These are phyloP conservation scores for Hirsutella minnesotensis DNA, from an alignment of 2,329 filamentous ascomycete genomes.

Conservation along the genomic window DNA sequence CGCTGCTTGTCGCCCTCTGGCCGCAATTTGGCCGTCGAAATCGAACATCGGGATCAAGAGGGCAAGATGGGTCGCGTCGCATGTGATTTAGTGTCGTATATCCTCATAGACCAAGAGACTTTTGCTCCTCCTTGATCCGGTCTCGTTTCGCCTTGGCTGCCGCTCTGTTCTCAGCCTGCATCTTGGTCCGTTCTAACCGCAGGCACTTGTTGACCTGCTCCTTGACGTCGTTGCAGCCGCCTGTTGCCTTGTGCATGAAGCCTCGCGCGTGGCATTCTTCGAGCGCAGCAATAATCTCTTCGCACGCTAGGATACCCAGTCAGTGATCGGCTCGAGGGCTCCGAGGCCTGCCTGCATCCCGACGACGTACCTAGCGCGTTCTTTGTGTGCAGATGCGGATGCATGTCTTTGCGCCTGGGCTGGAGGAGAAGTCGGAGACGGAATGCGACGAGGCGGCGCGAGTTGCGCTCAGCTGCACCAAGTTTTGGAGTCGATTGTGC, in stretches of 20 bases:
- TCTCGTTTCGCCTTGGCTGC: constrained; percentile 56
- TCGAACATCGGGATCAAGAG: no score
- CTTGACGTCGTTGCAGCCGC: constrained; percentile 84
- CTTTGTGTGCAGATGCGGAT: constrained; percentile 93
- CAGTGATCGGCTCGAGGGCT: constrained; percentile 4
- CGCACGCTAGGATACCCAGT: constrained; percentile 58
- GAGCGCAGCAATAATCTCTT: constrained; percentile 84
- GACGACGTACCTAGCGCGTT: constrained; percentile 63
- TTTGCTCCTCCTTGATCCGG: constrained; percentile 64
- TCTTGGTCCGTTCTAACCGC: constrained; percentile 65
- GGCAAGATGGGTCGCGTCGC: neutral
- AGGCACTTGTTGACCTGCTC: constrained; percentile 75
- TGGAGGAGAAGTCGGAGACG: no score
- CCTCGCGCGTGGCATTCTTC: constrained; percentile 91
- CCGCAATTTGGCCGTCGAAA: no score
- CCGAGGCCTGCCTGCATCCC: neutral
- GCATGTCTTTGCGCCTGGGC: constrained; percentile 47
- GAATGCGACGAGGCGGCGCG: no score
- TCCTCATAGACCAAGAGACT: constrained; percentile 23
- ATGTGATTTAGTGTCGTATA: neutral
- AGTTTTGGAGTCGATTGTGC: no score
- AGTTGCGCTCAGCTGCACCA: no score
- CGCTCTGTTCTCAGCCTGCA: constrained; percentile 63
- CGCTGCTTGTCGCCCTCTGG: no score
- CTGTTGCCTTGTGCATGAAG: constrained; percentile 83